These are phyloP conservation scores for Bacidia rubella DNA, from an alignment of 495 filamentous ascomycete genomes.

Conservation along the genomic window DNA sequence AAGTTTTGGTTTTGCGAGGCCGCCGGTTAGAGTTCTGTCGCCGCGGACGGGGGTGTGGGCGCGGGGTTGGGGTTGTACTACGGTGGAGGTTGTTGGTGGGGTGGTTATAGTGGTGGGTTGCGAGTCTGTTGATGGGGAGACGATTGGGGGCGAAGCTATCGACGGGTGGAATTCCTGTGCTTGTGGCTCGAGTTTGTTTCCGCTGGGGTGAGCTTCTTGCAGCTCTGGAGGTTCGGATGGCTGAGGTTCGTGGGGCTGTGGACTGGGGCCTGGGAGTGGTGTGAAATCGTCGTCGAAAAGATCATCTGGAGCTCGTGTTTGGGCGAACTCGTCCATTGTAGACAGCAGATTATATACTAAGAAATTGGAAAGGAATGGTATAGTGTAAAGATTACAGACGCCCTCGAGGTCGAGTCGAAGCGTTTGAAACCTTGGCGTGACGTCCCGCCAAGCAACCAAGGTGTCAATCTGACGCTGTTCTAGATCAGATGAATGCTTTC, in stretches of 20 bases:
- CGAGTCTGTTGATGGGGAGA: not conserved
- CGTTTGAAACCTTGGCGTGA: too few species aligned
- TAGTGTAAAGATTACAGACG: too few species aligned
- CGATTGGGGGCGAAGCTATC: not conserved
- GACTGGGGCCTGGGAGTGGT: slow-evolving; percentile 35
- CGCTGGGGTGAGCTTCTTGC: too few species aligned
- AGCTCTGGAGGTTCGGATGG: not conserved
- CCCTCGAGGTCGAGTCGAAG: too few species aligned
- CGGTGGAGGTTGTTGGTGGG: slow-evolving; percentile 1
- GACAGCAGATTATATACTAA: not conserved
- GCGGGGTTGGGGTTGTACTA: slow-evolving; percentile 3
- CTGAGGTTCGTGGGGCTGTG: slow-evolving; percentile 10
- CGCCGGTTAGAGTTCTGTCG: slow-evolving; percentile 55
- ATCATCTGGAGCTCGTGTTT: slow-evolving; percentile 53
- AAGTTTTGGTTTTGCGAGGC: slow-evolving; percentile 48
- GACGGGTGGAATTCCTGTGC: not conserved
- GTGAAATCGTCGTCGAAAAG: slow-evolving; percentile 62
- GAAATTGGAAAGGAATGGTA: not conserved
- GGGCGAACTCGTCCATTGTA: slow-evolving; percentile 43
- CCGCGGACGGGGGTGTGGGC: slow-evolving; percentile 48
- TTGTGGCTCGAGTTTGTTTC: too few species aligned
- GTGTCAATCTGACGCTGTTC: too few species aligned
- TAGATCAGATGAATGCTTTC: too few species aligned
- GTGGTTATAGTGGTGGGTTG: not conserved
- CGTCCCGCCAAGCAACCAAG: too few species aligned